Conservation (phyloP, 163 green algal genomes). For the Chlorella variabilis region DNA sequence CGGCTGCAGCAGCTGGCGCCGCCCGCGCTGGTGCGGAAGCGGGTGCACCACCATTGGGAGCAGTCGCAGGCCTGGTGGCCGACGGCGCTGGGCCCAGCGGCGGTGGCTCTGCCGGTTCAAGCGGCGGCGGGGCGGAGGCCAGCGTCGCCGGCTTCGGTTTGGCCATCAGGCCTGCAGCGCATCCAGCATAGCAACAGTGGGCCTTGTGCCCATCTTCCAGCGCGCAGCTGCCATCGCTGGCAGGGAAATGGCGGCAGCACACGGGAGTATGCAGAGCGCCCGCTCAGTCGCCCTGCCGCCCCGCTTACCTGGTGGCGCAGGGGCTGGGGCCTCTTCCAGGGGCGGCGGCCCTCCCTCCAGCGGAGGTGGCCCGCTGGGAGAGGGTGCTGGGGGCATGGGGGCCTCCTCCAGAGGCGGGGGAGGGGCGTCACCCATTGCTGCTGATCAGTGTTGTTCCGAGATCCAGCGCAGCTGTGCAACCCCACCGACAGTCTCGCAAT, state of each 20-base stretch:
- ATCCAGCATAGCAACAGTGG: not conserved
- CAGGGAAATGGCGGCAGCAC: no score
- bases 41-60: not conserved
- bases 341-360: constrained; percentile 12
- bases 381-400: not conserved
- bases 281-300: not conserved
- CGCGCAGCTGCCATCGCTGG: not conserved
- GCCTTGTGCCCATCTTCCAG: no score
- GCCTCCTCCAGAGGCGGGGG: not conserved
- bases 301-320: not conserved
- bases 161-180: not conserved
- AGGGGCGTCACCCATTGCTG: not conserved
- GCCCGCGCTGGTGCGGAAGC: not conserved
- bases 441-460: not conserved
- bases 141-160: not conserved
- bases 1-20: not conserved
- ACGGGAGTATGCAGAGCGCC: no score
- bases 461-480: no score
- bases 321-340: not conserved
- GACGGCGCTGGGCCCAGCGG: not conserved
- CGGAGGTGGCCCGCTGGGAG: constrained; percentile 7
- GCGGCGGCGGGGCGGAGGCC: not conserved
- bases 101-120: not conserved
- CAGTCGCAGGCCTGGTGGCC: not conserved
- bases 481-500: no score